These are phyloP conservation scores for Phytopythium oedochilum DNA, from an alignment of 352 stramenopile species.

Conservation along the genomic window DNA sequence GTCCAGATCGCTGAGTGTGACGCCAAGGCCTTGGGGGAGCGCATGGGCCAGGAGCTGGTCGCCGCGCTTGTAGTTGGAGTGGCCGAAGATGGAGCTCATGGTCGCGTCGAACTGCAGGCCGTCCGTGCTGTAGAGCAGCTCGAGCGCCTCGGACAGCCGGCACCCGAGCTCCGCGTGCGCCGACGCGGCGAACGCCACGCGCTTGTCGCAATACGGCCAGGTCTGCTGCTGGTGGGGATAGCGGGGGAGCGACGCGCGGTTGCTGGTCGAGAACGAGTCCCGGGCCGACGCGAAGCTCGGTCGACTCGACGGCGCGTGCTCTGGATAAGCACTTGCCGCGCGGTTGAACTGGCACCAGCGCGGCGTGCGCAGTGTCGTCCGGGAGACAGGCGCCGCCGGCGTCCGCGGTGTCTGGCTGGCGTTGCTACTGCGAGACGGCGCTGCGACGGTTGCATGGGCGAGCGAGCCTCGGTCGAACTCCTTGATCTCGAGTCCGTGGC, in stretches of 20 bases:
- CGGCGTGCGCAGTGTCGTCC: slow-evolving; percentile 1
- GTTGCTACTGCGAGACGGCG: not conserved
- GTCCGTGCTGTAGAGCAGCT: slow-evolving; percentile 63
- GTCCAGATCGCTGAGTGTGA: slow-evolving; percentile 8
- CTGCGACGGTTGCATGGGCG: too few relatives aligned
- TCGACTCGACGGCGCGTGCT: not conserved
- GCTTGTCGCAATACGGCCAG: slow-evolving; percentile 35
- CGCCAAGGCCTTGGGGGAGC: slow-evolving; percentile 21
- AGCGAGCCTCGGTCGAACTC: slow-evolving; percentile 45
- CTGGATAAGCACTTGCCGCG: not conserved
- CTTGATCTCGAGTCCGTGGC: slow-evolving; percentile 35
- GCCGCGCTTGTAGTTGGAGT: slow-evolving; percentile 46
- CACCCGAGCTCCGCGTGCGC: slow-evolving; percentile 53
- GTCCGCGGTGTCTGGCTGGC: not conserved
- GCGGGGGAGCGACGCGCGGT: slow-evolving; percentile 2
- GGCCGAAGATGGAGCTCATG: slow-evolving; percentile 51
- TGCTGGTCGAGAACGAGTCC: not conserved
- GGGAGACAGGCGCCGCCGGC: too few relatives aligned
- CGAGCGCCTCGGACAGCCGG: slow-evolving; percentile 45
- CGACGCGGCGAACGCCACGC: slow-evolving; percentile 50
- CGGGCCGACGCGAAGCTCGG: not conserved
- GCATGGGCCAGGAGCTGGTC: slow-evolving; percentile 39
- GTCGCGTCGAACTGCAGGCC: slow-evolving; percentile 40
- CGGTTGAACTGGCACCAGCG: slow-evolving; percentile 3
- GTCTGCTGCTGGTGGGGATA: slow-evolving; percentile 12